Evolutionary conservation across 2,329 filamentous ascomycete genomes (phyloP).

Genomic region (Juglanconis oblonga): DNA sequence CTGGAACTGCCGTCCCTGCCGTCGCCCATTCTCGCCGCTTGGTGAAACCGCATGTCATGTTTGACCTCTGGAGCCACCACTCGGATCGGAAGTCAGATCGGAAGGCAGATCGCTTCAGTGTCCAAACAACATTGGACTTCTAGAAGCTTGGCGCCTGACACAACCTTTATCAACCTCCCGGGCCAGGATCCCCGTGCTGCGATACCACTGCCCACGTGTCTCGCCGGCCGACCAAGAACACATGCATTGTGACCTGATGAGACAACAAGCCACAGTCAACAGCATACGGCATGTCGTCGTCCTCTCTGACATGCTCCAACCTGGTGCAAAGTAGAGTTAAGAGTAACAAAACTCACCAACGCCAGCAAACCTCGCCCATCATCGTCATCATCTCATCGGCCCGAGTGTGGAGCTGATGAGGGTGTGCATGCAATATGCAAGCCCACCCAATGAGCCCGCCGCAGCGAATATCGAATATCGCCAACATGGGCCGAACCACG

Average conservation of each 20-base stretch:
- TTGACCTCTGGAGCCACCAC: neutral
- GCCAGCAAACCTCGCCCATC: neutral
- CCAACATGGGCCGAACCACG: neutral
- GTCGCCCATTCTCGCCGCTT: neutral
- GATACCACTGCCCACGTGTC: no score
- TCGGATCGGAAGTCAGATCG: neutral
- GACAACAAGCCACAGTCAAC: no score
- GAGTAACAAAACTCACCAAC: neutral
- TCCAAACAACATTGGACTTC: neutral
- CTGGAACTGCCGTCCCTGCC: neutral
- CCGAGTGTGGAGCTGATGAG: neutral
- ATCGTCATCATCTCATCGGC: neutral
- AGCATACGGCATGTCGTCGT: no score
- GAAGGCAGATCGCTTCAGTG: neutral
- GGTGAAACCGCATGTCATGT: neutral
- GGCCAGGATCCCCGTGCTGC: no score
- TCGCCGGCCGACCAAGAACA: no score
- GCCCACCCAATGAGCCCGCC: neutral
- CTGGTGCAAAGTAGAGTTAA: no score
- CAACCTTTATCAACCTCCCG: no score
- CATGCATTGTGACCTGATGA: no score
- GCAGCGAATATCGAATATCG: neutral
- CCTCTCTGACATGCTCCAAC: no score
- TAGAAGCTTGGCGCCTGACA: neutral
- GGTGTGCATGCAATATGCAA: neutral